Percentiles rank a stretch among this genome's conserved stretches.
These are phyloP conservation scores for Epichloe elymi DNA, from an alignment of 2,329 filamentous ascomycete species.

Conservation along the genomic window DNA sequence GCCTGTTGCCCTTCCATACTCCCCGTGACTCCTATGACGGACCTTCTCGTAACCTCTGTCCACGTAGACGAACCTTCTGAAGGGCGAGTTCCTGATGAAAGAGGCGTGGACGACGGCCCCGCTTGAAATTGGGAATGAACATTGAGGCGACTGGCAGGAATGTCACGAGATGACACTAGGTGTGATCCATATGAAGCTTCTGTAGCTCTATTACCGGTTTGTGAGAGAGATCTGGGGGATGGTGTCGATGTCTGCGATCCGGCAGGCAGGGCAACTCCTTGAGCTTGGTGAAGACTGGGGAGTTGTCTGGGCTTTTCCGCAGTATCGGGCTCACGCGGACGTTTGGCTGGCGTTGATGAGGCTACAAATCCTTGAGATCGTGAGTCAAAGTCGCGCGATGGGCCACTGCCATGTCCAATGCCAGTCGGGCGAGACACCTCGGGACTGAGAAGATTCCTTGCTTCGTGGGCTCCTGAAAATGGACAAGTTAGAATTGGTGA, in stretches of 20 bases:
- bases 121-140: conserved; percentile 13
- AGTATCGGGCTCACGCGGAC: conserved; percentile 17
- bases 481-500: conserved; percentile 19
- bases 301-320: conserved; percentile 16
- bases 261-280: conserved; percentile 12
- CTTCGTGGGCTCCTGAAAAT: conserved; percentile 17
- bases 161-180: conserved; percentile 10
- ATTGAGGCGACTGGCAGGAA: conserved; percentile 8
- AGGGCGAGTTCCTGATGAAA: conserved; percentile 9
- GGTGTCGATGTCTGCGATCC: conserved; percentile 11
- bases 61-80: conserved; percentile 16
- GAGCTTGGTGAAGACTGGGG: conserved; percentile 13
- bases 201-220: conserved; percentile 17
- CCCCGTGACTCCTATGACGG: conserved; percentile 14
- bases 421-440: conserved; percentile 17
- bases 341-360: conserved; percentile 17
- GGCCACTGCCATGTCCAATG: conserved; percentile 12
- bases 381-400: conserved; percentile 12
- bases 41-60: conserved; percentile 21
- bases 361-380: conserved; percentile 11
- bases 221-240: conserved; percentile 23
- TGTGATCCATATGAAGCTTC: conserved; percentile 14
- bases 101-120: conserved; percentile 10
- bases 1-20: conserved; percentile 23
- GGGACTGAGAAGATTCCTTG: conserved; percentile 20